These are phyloP conservation scores for Potentilla sterilis DNA, from an alignment of 306 rosid species.

Conservation along the genomic window DNA sequence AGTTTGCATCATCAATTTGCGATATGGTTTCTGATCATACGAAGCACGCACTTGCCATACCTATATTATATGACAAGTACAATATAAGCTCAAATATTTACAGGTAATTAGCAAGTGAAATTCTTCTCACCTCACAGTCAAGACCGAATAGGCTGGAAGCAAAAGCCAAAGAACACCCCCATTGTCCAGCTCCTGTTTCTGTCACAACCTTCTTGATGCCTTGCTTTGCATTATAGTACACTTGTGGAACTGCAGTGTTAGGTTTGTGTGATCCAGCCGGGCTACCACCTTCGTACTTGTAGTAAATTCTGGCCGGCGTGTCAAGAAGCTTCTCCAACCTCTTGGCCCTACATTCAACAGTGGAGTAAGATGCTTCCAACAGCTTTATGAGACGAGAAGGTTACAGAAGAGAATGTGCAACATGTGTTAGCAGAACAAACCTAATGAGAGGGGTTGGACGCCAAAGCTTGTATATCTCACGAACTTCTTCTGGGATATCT, in stretches of 20 bases:
- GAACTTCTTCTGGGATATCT: constrained; percentile 79
- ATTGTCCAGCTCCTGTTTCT: constrained; percentile 98
- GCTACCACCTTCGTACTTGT: constrained; percentile 94
- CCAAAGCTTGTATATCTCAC: constrained; percentile 81
- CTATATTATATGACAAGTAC: constrained; percentile 30
- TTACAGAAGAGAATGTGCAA: background rate
- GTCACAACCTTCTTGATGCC: constrained; percentile 87
- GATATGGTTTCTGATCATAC: constrained; percentile 79
- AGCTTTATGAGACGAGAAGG: constrained; percentile 8
- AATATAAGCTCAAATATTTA: background rate
- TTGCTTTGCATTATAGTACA: constrained; percentile 77
- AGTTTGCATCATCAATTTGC: constrained; percentile 93
- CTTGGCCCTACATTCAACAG: constrained; percentile 59
- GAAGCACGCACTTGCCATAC: constrained; percentile 99
- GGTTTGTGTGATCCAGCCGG: constrained; percentile 97
- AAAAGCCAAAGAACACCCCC: constrained; percentile 96
- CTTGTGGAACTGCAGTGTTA: constrained; percentile 93
- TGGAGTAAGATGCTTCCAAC: constrained; percentile 26
- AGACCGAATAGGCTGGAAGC: constrained; percentile 86
- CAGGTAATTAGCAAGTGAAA: background rate
- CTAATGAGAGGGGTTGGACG: constrained; percentile 96
- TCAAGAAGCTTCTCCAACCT: constrained; percentile 91
- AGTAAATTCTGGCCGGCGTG: constrained; percentile 91
- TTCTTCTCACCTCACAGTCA: constrained; percentile 65
- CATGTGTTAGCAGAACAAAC: constrained; percentile 31